Conservation (phyloP, 208 protist genomes). For the Trypanosoma lewisi region DNA sequence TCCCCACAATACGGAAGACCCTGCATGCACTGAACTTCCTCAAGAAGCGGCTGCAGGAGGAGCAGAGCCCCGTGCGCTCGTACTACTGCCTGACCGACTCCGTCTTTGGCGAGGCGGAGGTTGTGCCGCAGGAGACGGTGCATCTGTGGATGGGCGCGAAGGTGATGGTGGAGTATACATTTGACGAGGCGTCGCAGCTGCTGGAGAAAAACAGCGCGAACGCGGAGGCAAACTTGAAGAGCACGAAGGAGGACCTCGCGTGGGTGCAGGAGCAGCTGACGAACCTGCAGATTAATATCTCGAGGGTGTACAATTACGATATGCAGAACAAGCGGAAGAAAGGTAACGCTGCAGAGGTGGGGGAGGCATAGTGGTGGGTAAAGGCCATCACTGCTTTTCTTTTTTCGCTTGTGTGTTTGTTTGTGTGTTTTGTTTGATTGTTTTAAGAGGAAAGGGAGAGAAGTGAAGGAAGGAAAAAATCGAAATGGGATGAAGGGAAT, state of each 20-base stretch:
- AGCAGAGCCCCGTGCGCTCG: conserved; percentile 46
- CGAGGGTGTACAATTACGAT: conserved; percentile 94
- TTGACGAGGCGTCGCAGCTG: conserved; percentile 92
- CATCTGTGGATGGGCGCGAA: conserved; percentile 95
- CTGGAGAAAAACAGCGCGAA: conserved; percentile 88
- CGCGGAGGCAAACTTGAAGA: conserved; percentile 76
- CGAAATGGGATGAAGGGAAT: neutral
- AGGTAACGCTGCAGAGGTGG: neutral
- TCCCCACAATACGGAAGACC: conserved; percentile 93
- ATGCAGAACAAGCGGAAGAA: conserved; percentile 76
- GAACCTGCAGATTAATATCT: conserved; percentile 94
- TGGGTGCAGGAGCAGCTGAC: conserved; percentile 96
- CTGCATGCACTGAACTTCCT: conserved; percentile 86
- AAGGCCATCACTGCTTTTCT: no score
- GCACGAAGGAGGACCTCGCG: conserved; percentile 92
- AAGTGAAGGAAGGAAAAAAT: conserved; percentile 7
- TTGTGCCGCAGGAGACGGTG: conserved; percentile 80
- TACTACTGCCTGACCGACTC: conserved; percentile 90
- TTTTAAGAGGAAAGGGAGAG: neutral
- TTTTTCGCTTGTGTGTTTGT: neutral
- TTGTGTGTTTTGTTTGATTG: neutral
- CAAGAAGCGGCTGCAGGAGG: conserved; percentile 53
- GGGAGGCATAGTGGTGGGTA: no score
- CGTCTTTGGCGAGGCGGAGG: conserved; percentile 84
- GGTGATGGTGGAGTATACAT: conserved; percentile 97